phyloP scores from a whole-genome alignment of 371 early-diverging fungal genomes.

The Mortierella sp. region DNA sequence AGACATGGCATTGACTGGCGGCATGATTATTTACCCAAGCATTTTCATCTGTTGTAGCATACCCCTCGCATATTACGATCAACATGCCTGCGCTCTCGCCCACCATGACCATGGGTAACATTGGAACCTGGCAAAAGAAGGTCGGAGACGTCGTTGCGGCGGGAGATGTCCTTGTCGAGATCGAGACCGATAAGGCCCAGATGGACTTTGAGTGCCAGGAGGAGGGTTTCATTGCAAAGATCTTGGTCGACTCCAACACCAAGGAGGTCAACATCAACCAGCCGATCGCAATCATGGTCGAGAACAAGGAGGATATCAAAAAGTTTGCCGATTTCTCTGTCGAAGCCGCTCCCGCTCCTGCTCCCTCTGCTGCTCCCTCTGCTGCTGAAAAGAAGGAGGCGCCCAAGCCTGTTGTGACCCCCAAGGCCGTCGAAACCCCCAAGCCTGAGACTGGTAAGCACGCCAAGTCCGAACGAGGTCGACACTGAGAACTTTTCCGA shows the following conservation, averaged over 20 bases:
- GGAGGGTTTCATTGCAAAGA: constrained; percentile 96
- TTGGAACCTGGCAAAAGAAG: constrained; percentile 95
- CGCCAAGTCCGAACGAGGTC: too few species aligned
- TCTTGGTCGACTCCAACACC: constrained; percentile 85
- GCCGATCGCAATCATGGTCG: constrained; percentile 94
- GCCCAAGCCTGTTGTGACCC: too few species aligned
- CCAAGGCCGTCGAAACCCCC: constrained; percentile 36
- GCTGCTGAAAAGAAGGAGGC: too few species aligned
- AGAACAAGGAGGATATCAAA: constrained; percentile 87
- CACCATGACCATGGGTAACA: constrained; percentile 98
- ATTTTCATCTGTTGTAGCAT: too few species aligned
- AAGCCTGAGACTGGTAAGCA: too few species aligned
- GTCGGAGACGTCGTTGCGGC: constrained; percentile 93
- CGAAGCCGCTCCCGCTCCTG: constrained; percentile 67
- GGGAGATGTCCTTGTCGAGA: constrained; percentile 98
- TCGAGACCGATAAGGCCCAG: constrained; percentile 99
- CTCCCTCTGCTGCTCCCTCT: constrained; percentile 59
- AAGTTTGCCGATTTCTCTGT: constrained; percentile 87
- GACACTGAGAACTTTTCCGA: too few species aligned
- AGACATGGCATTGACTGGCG: too few species aligned
- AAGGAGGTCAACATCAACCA: constrained; percentile 80
- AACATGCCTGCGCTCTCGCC: constrained; percentile 99
- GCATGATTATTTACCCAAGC: too few species aligned
- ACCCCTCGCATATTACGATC: constrained; percentile 92
- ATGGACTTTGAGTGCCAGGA: constrained; percentile 99